phyloP scores from a whole-genome alignment of 805 yeast species.

The Suhomyces emberorum region DNA sequence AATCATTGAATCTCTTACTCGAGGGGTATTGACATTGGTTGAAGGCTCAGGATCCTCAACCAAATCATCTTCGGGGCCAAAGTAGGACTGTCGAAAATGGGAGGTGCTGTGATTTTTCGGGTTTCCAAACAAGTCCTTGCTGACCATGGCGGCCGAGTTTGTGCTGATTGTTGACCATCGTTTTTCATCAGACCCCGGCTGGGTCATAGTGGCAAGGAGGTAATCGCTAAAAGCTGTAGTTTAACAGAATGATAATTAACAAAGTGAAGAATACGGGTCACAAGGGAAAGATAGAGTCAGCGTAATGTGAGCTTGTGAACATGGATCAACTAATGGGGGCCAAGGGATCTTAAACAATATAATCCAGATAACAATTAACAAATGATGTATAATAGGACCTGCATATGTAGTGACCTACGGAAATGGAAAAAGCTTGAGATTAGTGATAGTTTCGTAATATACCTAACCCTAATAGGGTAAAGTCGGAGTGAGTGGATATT shows the following conservation, averaged over 20 bases:
- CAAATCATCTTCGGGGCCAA: not conserved
- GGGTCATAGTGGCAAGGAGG: constrained; percentile 4
- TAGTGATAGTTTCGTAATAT: too few species aligned
- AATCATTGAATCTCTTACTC: constrained; percentile 6
- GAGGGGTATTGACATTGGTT: not conserved
- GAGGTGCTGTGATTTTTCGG: not conserved
- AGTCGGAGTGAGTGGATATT: too few species aligned
- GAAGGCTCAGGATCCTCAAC: not conserved
- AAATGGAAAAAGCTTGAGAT: too few species aligned
- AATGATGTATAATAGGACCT: too few species aligned
- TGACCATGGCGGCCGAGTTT: constrained; percentile 9
- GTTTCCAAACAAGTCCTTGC: constrained; percentile 8
- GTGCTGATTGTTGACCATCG: constrained; percentile 8
- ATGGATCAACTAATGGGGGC: too few species aligned
- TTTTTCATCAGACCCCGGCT: constrained; percentile 8
- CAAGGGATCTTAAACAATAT: too few species aligned
- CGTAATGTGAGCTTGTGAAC: too few species aligned
- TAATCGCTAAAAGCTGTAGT: not conserved
- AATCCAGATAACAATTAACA: too few species aligned
- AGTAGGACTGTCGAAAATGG: not conserved
- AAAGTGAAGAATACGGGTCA: not conserved
- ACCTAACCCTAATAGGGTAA: too few species aligned
- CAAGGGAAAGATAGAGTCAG: too few species aligned
- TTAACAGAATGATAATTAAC: not conserved
- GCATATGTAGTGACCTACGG: too few species aligned